Conservation (phyloP, 345 rosid genomes). For the Heritiera fomes region DNA sequence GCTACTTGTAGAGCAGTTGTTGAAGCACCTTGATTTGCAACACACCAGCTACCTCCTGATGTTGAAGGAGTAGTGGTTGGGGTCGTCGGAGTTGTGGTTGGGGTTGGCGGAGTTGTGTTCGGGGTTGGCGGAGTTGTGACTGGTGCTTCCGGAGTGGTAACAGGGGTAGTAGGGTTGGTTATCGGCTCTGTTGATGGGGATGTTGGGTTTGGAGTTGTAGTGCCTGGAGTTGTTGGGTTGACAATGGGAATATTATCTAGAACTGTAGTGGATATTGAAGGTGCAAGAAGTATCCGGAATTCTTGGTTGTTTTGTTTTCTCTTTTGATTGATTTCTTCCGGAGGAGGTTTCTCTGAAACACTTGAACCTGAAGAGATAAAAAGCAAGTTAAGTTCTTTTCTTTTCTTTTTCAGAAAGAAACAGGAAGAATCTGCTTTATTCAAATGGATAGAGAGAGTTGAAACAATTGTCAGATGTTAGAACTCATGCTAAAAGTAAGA, state of each 20-base stretch:
- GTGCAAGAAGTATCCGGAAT: slow-evolving; percentile 29
- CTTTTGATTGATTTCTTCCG: slow-evolving; percentile 31
- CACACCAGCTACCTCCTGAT: slow-evolving; percentile 68
- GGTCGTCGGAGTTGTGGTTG: slow-evolving; percentile 30
- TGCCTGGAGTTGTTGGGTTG: slow-evolving; percentile 67
- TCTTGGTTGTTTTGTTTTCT: slow-evolving; percentile 29
- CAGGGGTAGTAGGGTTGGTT: slow-evolving; percentile 23
- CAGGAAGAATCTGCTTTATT: neutral
- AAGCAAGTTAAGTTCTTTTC: slow-evolving; percentile 22
- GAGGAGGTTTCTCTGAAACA: slow-evolving; percentile 37
- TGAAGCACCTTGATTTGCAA: slow-evolving; percentile 73
- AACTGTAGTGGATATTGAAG: slow-evolving; percentile 32
- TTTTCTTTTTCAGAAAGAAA: slow-evolving; percentile 20
- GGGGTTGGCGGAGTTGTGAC: slow-evolving; percentile 36
- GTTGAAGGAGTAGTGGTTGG: slow-evolving; percentile 38
- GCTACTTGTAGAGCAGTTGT: slow-evolving; percentile 89
- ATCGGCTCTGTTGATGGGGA: slow-evolving; percentile 30
- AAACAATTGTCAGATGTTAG: neutral
- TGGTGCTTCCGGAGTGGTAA: slow-evolving; percentile 21
- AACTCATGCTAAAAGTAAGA: neutral
- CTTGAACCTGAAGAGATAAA: slow-evolving; percentile 52
- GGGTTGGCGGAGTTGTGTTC: slow-evolving; percentile 24
- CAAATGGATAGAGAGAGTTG: neutral
- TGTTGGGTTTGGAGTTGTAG: slow-evolving; percentile 51
- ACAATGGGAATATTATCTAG: slow-evolving; percentile 60